Conservation (phyloP, 371 early-diverging fungal genomes). For the Caulochytrium protostelioides region DNA sequence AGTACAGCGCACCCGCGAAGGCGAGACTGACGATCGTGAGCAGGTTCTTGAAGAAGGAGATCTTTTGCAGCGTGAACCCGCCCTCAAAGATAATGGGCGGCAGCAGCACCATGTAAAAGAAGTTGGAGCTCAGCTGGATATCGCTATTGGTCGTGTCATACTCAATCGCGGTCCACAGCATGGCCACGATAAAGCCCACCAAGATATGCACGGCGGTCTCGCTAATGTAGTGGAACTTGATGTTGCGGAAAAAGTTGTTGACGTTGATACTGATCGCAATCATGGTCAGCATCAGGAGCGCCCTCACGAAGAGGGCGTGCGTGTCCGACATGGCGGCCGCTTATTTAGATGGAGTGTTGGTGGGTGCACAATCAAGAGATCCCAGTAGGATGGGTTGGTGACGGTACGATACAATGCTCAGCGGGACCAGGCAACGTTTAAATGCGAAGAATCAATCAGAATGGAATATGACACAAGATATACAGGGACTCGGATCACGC, state of each 20-base stretch:
- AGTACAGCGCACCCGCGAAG: conserved; percentile 26
- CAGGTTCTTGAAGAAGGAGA: conserved; percentile 24
- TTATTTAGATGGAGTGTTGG: no score
- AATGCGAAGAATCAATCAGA: no score
- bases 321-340: no score
- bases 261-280: conserved; percentile 20
- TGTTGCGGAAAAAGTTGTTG: conserved; percentile 16
- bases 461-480: no score
- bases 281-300: conserved; percentile 19
- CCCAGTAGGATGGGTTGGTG: no score
- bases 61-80: conserved; percentile 22
- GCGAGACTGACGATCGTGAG: conserved; percentile 23
- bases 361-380: no score
- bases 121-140: conserved; percentile 23
- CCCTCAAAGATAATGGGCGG: conserved; percentile 38
- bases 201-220: conserved; percentile 21
- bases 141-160: conserved; percentile 17
- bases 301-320: conserved; percentile 19
- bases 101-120: conserved; percentile 32
- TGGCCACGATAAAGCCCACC: conserved; percentile 18
- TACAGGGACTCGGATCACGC: no score
- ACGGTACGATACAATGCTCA: no score
- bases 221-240: conserved; percentile 21
- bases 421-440: no score
- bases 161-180: conserved; percentile 19